Base-by-base conservation (phyloP, 768 basidiomycete genomes). In the Hygrocybe punicea region DNA sequence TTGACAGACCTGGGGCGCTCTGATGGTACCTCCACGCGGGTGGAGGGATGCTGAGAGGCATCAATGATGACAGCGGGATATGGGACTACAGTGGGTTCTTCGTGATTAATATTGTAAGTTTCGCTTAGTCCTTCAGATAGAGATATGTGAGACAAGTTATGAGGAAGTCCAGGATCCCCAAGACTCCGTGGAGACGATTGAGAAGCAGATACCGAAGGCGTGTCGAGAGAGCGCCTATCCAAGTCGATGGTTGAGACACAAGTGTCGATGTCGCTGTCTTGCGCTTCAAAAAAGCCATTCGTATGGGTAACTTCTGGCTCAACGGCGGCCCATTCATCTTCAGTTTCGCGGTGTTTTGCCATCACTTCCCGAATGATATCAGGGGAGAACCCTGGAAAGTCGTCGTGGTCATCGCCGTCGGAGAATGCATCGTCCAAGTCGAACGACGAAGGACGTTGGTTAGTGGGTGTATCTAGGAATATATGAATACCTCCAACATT, bases 361-460 rank as follows among this genome's bases (percentile, higher is more conserved):
- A 90, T 68, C 55, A 88, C 86, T 54, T 80, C 72, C 33, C 87
- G 82, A 55, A 89, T 78, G n/a, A 77, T 74, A 44, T 81, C 81
- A 3, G 83, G 74, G 16, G 76, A 82, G 74, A 91, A 87, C 39
- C 82, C 76, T 65, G 79, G 76, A 1, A 67, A 65, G 7, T 73
- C 61, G 56, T 81, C 79, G 39, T 75, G 71, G 57, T 83, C 83
- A 8, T 84, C 83, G 9, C 68, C 74, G 48, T 84, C 84, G 1
- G 79, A 78, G 69, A 91, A 91, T 13, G 86, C 84, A 66, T 91
- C 89, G 71, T 90, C 87, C 39, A 81, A 69, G 60, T 78, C 71
- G 53, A 79, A 70, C 2, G 73, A 56, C 39, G 73, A 62, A 34
- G 64, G 63, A 48, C 62, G 67, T 58, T 65, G 65, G 47, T 65